Conservation (phyloP, 768 basidiomycete genomes). For the Rhodocollybia butyracea region DNA sequence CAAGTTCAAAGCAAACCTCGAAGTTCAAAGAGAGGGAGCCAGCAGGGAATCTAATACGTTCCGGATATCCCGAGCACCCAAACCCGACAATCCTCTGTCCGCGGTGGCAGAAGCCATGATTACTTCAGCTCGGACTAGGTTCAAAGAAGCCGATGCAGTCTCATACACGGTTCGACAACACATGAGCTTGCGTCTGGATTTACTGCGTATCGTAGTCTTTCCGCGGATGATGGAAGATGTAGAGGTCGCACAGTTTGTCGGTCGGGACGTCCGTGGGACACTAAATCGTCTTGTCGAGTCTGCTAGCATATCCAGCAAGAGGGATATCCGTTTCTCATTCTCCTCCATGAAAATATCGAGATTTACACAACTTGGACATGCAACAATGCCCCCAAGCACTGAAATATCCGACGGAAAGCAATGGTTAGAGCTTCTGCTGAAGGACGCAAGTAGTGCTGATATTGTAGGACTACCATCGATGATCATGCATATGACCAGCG, state of each 20-base stretch:
- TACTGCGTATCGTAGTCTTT: slow-evolving; percentile 70
- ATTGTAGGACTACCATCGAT: slow-evolving; percentile 82
- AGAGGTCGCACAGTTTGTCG: slow-evolving; percentile 75
- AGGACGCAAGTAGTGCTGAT: slow-evolving; percentile 61
- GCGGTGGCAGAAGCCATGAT: slow-evolving; percentile 87
- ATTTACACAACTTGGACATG: slow-evolving; percentile 58
- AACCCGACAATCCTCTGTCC: slow-evolving; percentile 77
- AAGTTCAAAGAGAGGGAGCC: slow-evolving; percentile 72
- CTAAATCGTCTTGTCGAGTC: slow-evolving; percentile 61
- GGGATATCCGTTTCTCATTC: slow-evolving; percentile 71
- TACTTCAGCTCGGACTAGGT: slow-evolving; percentile 63
- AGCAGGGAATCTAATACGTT: slow-evolving; percentile 77
- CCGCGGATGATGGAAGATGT: slow-evolving; percentile 75
- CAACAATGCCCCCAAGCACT: slow-evolving; percentile 31
- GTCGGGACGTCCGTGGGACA: slow-evolving; percentile 63
- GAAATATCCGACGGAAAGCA: slow-evolving; percentile 40
- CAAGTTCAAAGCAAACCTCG: slow-evolving; percentile 72
- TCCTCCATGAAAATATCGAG: slow-evolving; percentile 75
- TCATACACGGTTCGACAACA: slow-evolving; percentile 66
- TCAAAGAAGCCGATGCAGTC: slow-evolving; percentile 63
- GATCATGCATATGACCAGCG: slow-evolving; percentile 77
- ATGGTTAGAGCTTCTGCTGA: slow-evolving; percentile 62
- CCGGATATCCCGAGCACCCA: slow-evolving; percentile 65
- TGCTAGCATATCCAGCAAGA: slow-evolving; percentile 45
- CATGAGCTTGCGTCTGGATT: slow-evolving; percentile 66